Percentiles rank a stretch among this genome's conserved stretches.
These are phyloP conservation scores for Aureobasidium sp. DNA, from an alignment of 2,329 filamentous ascomycete genomes.

Conservation along the genomic window DNA sequence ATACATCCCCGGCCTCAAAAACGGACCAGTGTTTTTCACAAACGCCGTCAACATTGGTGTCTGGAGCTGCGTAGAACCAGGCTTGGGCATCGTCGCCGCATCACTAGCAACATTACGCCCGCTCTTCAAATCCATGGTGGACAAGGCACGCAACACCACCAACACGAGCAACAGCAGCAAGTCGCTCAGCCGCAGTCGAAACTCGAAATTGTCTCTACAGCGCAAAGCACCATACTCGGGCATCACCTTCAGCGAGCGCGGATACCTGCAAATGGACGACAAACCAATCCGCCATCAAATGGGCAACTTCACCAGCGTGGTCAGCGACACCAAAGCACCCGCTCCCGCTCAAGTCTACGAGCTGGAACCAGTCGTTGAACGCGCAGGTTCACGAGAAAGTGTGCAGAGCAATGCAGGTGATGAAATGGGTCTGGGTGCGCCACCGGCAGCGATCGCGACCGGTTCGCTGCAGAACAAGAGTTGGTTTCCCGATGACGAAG, in stretches of 20 bases:
- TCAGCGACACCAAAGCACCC: neutral
- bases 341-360: neutral
- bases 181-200: neutral
- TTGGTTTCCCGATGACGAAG: constrained; percentile 10
- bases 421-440: neutral
- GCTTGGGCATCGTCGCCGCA: constrained; percentile 30
- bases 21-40: constrained; percentile 22
- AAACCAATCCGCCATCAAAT: neutral
- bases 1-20: constrained; percentile 21
- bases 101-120: constrained; percentile 30
- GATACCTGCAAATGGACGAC: constrained; percentile 1
- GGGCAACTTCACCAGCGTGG: constrained; percentile 6
- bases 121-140: constrained; percentile 19
- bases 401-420: no score
- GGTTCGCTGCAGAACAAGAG: constrained; percentile 5
- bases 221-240: neutral
- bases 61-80: constrained; percentile 28
- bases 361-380: neutral
- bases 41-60: constrained; percentile 24
- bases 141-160: neutral
- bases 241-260: neutral
- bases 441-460: neutral
- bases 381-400: neutral
- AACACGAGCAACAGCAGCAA: neutral
- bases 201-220: neutral